These are phyloP conservation scores for Cairneyella variabilis DNA, from an alignment of 495 filamentous ascomycete genomes.

Conservation along the genomic window DNA sequence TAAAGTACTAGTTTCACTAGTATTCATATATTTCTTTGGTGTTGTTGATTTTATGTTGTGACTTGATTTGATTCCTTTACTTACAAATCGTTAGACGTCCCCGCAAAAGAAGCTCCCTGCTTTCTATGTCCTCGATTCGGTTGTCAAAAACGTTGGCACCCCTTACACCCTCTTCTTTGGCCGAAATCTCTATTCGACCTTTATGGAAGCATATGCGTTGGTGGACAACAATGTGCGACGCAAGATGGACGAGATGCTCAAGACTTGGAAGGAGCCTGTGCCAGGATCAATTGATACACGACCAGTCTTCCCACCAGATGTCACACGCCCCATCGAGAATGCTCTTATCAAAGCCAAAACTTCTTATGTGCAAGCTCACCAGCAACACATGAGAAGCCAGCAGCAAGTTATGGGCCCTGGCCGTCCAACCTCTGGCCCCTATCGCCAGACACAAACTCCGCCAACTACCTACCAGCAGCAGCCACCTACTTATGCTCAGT, in stretches of 20 bases:
- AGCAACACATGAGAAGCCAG: slow-evolving; percentile 59
- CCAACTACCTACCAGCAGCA: slow-evolving; percentile 40
- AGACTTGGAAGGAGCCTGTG: slow-evolving; percentile 96
- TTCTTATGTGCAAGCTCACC: slow-evolving; percentile 65
- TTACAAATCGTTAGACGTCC: slow-evolving; percentile 58
- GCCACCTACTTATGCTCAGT: background rate
- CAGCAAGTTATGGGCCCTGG: slow-evolving; percentile 57
- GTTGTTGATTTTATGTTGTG: background rate
- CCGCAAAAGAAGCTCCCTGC: slow-evolving; percentile 85
- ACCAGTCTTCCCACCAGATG: slow-evolving; percentile 83
- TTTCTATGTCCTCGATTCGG: slow-evolving; percentile 96
- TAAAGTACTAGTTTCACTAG: slow-evolving; percentile 14
- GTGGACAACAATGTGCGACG: slow-evolving; percentile 76
- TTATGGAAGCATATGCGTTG: slow-evolving; percentile 91
- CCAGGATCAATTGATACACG: slow-evolving; percentile 82
- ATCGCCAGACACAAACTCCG: slow-evolving; percentile 67
- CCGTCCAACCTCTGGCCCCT: slow-evolving; percentile 49
- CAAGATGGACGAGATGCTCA: slow-evolving; percentile 94
- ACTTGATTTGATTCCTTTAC: slow-evolving; percentile 12
- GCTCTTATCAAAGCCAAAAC: slow-evolving; percentile 86
- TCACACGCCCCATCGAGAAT: slow-evolving; percentile 86
- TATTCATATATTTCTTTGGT: slow-evolving; percentile 11
- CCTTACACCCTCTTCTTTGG: slow-evolving; percentile 95
- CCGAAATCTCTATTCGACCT: slow-evolving; percentile 84
- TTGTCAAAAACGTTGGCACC: slow-evolving; percentile 97